Evolutionary conservation across 2,329 filamentous ascomycete genomes (phyloP), one percentile per base, ranked within the genome.

Genomic region (Fusarium globosum): DNA sequence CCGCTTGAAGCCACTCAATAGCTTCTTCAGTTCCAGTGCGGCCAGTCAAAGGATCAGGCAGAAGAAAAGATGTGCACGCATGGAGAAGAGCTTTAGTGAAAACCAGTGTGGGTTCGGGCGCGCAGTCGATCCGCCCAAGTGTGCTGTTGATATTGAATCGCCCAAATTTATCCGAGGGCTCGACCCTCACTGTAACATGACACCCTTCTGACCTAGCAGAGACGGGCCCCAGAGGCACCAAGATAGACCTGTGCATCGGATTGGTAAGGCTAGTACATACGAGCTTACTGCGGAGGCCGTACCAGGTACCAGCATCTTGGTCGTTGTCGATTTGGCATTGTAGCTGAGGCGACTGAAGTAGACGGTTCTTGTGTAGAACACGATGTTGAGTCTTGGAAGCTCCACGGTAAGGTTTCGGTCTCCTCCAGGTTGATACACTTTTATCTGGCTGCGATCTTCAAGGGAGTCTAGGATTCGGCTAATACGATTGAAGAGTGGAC

Each of bases 1-100:
- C 88, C 0, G 88, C 88, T 21, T 80, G 77, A 1, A 92, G 80
- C 56, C 83, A 85, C 4, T 83, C 78, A 0, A 91, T 68, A 0
- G 88, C 86, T 75, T 92, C 89, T 74, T 93, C 90, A 0, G 85
- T 86, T 0, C 91, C 91, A 2, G 89, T 92, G 0, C 86, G 83
- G 0, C 85, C 82, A 0, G 90, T 92, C 4, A 93, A 81, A 0
- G 84, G 82, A 73, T 93, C 91, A 0, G 88, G 85, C 0, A 92
- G 46, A 0, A 86, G 70, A 42, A 86, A 88, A 0, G 90, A 90
- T 0, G 91, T 93, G 15, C 84, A 82, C 0, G 90, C 91, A 72
- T 93, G 91, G 4, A 90, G 78, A 11, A 86, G 79, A 0, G 89
- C 89, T 71, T 90, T 91, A 0, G 81, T 83, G 63, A 90, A 90